Base-by-base conservation (phyloP, 768 basidiomycete genomes). In the Boletus rubropictus region DNA sequence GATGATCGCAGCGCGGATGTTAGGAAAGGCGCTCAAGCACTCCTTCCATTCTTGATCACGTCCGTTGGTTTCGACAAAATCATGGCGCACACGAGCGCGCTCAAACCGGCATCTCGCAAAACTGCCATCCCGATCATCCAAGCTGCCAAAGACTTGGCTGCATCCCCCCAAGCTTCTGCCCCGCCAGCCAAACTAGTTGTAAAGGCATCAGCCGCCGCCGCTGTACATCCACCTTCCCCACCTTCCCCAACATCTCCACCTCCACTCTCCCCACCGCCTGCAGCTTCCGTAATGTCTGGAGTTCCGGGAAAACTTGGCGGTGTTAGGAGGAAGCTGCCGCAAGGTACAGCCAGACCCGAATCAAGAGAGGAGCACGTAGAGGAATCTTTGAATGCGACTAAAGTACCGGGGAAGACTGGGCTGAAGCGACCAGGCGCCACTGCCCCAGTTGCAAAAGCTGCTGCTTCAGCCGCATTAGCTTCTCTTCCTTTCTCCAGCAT, bases 1-100 rank as follows among this genome's bases (percentile, higher is more conserved):
- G 96, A 99, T 60, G 96, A 99, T 64, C 81, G 92, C 25, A 95
- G 72, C 58, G 77, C 77, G 10, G 96, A 99, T 62, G 89, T 98
- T 18, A 81, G 96, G 47, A 98, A 98, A 67, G 84, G 82, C 12
- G 91, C 93, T 5, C 86, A 89, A 54, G 82, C 82, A 2, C 63
- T 97, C 24, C 67, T 99, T 12, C 90, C 92, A 0, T 68, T 72
- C 36, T 65, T 99, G 46, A 83, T 98, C 40, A 68, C 75, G 3
- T 80, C 67, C 39, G 82, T 81, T 27, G 92, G 96, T 5, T 91
- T 80, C 59, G 88, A 92, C 54, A 81, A 81, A 57, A 84, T 98
- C 41, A 74, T 96, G 73, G 82, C 89, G 29, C 84, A 92, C 67
- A 87, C 92, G 10, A 82, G 77, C 51, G 80, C 82, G 0, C 73